These are phyloP conservation scores for Fusarium sambucinum DNA, from an alignment of 2,329 filamentous ascomycete species.

Conservation along the genomic window DNA sequence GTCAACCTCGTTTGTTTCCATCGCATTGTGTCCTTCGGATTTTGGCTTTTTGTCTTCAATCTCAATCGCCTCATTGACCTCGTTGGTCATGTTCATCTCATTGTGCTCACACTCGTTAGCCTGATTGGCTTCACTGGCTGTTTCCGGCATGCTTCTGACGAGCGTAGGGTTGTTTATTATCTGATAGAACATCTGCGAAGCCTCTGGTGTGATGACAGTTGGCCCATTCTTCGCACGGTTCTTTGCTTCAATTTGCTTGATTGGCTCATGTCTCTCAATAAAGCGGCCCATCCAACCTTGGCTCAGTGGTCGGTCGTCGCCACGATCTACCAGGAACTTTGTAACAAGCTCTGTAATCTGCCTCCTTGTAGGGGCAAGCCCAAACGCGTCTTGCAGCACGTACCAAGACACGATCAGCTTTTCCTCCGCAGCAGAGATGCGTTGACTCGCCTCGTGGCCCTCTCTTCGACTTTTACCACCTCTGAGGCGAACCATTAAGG, in stretches of 20 bases:
- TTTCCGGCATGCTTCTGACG: background rate
- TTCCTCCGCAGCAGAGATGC: background rate
- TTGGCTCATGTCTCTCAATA: background rate
- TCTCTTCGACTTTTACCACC: background rate
- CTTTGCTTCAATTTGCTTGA: background rate
- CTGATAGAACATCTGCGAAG: background rate
- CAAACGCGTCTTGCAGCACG: background rate
- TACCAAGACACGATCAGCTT: background rate
- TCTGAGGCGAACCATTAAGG: background rate
- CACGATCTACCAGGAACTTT: background rate
- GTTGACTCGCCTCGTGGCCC: background rate
- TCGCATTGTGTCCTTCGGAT: background rate
- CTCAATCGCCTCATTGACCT: background rate
- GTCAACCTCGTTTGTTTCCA: background rate
- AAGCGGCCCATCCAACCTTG: background rate
- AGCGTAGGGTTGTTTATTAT: background rate
- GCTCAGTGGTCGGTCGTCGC: too few species aligned
- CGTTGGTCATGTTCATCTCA: too few species aligned
- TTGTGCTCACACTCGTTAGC: too few species aligned
- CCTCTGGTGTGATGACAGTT: background rate
- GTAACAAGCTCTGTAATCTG: background rate
- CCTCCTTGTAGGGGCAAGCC: background rate
- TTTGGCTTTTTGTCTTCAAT: too few species aligned
- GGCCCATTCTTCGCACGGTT: background rate
- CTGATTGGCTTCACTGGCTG: background rate